Conservation (phyloP, 768 basidiomycete genomes). For the Collybiopsis luxurians region DNA sequence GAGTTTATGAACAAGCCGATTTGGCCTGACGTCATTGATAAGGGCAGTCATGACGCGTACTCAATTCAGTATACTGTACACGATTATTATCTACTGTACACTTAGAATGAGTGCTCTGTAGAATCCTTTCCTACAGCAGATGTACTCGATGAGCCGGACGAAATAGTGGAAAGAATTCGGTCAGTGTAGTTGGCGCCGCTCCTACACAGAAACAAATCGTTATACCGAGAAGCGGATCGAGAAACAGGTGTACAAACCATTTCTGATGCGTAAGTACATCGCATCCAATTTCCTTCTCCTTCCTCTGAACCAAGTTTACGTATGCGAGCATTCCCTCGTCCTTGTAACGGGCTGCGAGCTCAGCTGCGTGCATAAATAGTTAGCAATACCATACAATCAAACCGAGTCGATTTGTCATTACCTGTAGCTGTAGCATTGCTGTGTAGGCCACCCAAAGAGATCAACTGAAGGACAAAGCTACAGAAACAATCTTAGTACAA, state of each 20-base stretch:
- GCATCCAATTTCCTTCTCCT: conserved; percentile 84
- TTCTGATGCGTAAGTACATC: conserved; percentile 94
- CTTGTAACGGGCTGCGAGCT: conserved; percentile 78
- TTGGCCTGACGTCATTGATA: too few species aligned
- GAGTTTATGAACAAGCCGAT: too few species aligned
- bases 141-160: conserved; percentile 87
- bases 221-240: neutral
- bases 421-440: conserved; percentile 78
- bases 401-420: conserved; percentile 24
- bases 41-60: too few species aligned
- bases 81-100: too few species aligned
- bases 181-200: conserved; percentile 92
- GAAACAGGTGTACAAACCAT: conserved; percentile 46
- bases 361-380: conserved; percentile 55
- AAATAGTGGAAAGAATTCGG: conserved; percentile 76
- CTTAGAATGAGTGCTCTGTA: conserved; percentile 80
- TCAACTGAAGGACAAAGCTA: conserved; percentile 85
- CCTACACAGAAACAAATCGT: conserved; percentile 35
- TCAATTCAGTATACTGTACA: too few species aligned
- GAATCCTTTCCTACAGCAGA: conserved; percentile 83
- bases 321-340: conserved; percentile 92
- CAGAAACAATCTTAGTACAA: conserved; percentile 9
- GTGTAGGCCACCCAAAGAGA: conserved; percentile 90
- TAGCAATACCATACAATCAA: neutral
- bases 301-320: conserved; percentile 82